phyloP scores from a whole-genome alignment of 2,329 filamentous ascomycete species.

The Seiridium cupressi region DNA sequence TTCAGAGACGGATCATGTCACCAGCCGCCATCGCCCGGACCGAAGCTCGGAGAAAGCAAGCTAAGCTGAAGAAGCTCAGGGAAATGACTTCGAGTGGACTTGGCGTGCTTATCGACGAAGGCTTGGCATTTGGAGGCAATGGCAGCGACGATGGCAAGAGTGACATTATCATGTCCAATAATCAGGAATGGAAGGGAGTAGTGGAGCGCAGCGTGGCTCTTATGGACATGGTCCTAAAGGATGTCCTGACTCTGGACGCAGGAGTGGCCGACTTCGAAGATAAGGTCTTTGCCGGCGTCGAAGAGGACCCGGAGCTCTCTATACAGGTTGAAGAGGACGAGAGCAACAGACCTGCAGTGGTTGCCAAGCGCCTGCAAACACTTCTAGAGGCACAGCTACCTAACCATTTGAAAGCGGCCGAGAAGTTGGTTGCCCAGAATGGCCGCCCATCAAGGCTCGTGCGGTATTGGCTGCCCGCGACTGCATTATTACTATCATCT shows the following conservation, averaged over 20 bases:
- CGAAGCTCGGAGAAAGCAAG: slow-evolving; percentile 74
- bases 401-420: slow-evolving; percentile 58
- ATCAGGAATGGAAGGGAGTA: slow-evolving; percentile 63
- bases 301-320: slow-evolving; percentile 58
- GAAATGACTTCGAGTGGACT: slow-evolving; percentile 83
- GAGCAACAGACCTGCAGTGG: slow-evolving; percentile 51
- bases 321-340: slow-evolving; percentile 48
- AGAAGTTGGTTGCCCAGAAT: slow-evolving; percentile 56
- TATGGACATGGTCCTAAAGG: slow-evolving; percentile 81
- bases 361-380: slow-evolving; percentile 65
- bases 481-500: slow-evolving; percentile 72
- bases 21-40: slow-evolving; percentile 74
- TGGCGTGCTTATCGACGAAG: slow-evolving; percentile 85
- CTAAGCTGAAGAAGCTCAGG: slow-evolving; percentile 67
- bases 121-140: slow-evolving; percentile 64
- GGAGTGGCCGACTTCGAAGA: slow-evolving; percentile 65
- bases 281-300: slow-evolving; percentile 61
- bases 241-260: slow-evolving; percentile 63
- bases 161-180: slow-evolving; percentile 40
- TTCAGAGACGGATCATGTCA: slow-evolving; percentile 71
- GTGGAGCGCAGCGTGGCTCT: slow-evolving; percentile 79
- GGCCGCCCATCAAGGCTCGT: slow-evolving; percentile 74
- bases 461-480: slow-evolving; percentile 85
- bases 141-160: slow-evolving; percentile 54
- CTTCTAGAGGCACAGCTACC: slow-evolving; percentile 71